Base-by-base conservation (phyloP, 495 filamentous ascomycete species). In the Beverwykella pulmonaria region DNA sequence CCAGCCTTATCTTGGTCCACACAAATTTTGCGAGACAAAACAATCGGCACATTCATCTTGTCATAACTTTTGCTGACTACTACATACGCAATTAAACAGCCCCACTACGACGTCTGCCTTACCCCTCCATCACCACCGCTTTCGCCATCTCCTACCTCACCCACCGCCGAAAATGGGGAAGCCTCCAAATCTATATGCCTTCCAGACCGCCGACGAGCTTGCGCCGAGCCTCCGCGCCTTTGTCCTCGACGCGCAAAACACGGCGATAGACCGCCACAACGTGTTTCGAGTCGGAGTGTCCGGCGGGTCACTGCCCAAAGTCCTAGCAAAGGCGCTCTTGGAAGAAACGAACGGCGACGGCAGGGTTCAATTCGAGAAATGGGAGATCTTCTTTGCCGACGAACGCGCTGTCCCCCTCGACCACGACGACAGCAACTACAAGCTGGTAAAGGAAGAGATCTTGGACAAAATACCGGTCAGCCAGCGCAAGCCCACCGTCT, bases 301-400 rank as follows among this genome's bases (percentile, higher is more conserved):
- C 1, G 94, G 95, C 69, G 95, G 94, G 52, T 98, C 95, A 15
- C 87, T 98, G 7, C 94, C 94, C 23, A 85, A 88, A 60, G 90
- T 88, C 26, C 90, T 98, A 23, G 92, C 92, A 20, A 83, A 83
- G 65, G 90, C 92, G 1, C 87, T 98, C 10, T 85, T 98, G 3
- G 76, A 87, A 5, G 25, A 0, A 77, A 83, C 62, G 36, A 75
- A 75, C 34, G 75, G 79, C 12, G 87, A 88, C 26, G 87, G 91
- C 63, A 81, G 78, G 8, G 77, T 92, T 59, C 80, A 87, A 68
- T 97, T 93, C 82, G 80, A 82, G 73, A 92, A 90, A 74, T 98
- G 94, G 94, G 89, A 98, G 70, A 90, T 98, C 74, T 98, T 97
- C 84, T 98, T 97, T 79, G 93, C 93, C 67, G 94, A 98, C 71